phyloP scores from a whole-genome alignment of 805 yeast species.

The Schwanniomyces pseudopolymorphus region DNA sequence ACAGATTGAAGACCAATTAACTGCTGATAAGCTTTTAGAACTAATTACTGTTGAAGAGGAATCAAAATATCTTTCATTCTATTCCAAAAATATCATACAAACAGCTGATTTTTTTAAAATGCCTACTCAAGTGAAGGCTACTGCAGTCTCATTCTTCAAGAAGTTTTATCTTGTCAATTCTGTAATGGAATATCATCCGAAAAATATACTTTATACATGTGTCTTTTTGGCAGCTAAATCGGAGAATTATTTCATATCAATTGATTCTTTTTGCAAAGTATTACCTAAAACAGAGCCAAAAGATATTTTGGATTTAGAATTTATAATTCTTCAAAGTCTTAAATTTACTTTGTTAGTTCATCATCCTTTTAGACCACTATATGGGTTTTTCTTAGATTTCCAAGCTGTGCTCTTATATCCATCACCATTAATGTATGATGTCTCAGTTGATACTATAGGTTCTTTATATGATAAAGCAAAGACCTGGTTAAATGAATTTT shows the following conservation, averaged over 20 bases:
- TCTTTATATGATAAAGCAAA: conserved; percentile 70
- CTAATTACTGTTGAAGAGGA: conserved; percentile 71
- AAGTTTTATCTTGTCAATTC: conserved; percentile 78
- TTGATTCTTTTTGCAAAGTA: conserved; percentile 72
- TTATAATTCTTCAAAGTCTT: conserved; percentile 67
- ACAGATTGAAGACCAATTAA: conserved; percentile 26
- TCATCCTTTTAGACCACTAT: conserved; percentile 86
- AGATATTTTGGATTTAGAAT: conserved; percentile 77
- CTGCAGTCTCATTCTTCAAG: conserved; percentile 80
- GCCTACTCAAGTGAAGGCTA: conserved; percentile 86
- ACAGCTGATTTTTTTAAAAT: conserved; percentile 72
- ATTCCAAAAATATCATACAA: conserved; percentile 68
- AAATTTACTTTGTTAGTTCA: conserved; percentile 81
- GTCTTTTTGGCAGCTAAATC: conserved; percentile 89
- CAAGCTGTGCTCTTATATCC: conserved; percentile 56
- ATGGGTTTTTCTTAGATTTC: conserved; percentile 91
- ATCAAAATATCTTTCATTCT: conserved; percentile 60
- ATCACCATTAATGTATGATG: conserved; percentile 44
- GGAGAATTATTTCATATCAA: conserved; percentile 86
- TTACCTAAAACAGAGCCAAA: conserved; percentile 66
- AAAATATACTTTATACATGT: conserved; percentile 66
- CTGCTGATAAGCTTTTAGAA: conserved; percentile 32
- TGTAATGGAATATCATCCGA: conserved; percentile 87
- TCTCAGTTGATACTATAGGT: conserved; percentile 55
- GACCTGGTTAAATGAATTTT: conserved; percentile 60